phyloP scores from a whole-genome alignment of 345 rosid genomes.

The Melaleuca alternifolia region DNA sequence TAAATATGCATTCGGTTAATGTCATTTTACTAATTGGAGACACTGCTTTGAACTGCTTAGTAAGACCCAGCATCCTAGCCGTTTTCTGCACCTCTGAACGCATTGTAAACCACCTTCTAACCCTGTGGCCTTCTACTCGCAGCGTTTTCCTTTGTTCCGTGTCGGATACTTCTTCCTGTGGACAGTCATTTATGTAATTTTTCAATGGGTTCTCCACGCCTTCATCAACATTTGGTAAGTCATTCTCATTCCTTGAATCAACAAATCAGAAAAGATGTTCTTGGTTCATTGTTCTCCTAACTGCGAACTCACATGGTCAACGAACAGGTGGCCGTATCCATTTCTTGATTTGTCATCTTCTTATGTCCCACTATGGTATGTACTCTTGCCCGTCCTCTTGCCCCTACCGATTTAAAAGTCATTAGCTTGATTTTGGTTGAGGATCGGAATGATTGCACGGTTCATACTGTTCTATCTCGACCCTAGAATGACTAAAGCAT shows the following conservation, averaged over 20 bases:
- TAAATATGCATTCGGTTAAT: constrained; percentile 77
- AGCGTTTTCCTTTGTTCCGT: constrained; percentile 90
- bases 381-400: not conserved
- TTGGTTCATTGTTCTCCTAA: not conserved
- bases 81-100: not conserved
- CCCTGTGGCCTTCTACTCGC: constrained; percentile 2
- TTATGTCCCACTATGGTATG: constrained; percentile 83
- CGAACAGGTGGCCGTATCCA: constrained; percentile 97
- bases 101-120: not conserved
- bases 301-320: not conserved
- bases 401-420: not conserved
- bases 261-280: not conserved
- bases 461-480: not conserved
- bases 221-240: constrained; percentile 10
- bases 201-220: constrained; percentile 89
- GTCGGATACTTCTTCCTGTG: constrained; percentile 81
- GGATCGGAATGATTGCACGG: not conserved
- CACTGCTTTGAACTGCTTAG: constrained; percentile 75
- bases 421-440: not conserved
- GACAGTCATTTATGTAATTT: constrained; percentile 65
- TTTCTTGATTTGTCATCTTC: constrained; percentile 86
- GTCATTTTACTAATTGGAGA: constrained; percentile 76
- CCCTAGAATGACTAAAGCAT: not conserved
- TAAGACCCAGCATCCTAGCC: constrained; percentile 7
- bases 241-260: not conserved